phyloP scores from a whole-genome alignment of 2,329 filamentous ascomycete genomes.

The Fusarium sororula region DNA sequence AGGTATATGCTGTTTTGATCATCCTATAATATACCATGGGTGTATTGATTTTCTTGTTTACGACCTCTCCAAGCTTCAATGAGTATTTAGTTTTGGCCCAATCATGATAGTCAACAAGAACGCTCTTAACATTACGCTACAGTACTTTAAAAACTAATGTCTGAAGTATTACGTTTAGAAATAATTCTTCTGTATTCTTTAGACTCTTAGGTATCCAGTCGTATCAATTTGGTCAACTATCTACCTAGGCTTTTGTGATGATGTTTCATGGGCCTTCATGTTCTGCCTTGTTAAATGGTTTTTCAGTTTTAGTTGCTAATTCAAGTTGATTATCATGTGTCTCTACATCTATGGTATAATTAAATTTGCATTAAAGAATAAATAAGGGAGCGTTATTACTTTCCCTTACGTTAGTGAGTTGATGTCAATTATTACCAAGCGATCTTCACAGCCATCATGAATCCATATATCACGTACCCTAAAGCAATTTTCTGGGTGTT shows the following conservation, averaged over 20 bases:
- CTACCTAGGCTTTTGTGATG: too few relatives aligned
- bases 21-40: too few relatives aligned
- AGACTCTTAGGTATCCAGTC: too few relatives aligned
- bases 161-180: too few relatives aligned
- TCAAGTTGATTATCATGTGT: rapidly evolving
- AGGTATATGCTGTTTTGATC: neutral
- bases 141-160: too few relatives aligned
- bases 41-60: too few relatives aligned
- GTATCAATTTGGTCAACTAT: too few relatives aligned
- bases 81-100: neutral
- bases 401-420: neutral
- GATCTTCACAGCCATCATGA: neutral
- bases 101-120: neutral
- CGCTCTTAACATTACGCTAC: too few relatives aligned
- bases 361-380: neutral
- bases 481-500: neutral
- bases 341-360: neutral
- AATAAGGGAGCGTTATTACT: too few relatives aligned
- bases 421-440: neutral
- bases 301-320: neutral
- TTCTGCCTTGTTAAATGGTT: too few relatives aligned
- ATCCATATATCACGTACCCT: neutral
- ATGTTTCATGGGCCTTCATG: too few relatives aligned
- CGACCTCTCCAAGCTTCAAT: neutral
- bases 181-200: too few relatives aligned